These are phyloP conservation scores for Pisolithus thermaeus DNA, from an alignment of 1,284 basidiomycete genomes.

Conservation along the genomic window DNA sequence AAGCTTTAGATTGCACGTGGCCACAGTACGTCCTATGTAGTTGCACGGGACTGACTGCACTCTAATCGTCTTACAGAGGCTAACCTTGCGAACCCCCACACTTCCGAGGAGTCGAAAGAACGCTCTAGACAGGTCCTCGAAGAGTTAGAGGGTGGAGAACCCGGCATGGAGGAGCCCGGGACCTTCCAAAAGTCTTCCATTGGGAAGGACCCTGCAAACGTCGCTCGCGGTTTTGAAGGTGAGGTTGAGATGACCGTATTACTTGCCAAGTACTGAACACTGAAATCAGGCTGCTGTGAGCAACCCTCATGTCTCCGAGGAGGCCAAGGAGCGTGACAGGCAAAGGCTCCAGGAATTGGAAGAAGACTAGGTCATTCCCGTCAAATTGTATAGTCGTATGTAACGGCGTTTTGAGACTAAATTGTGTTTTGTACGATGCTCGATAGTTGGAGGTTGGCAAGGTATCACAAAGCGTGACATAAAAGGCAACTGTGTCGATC, in stretches of 20 bases:
- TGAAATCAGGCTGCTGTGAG: conserved; percentile 23
- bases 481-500: too few species aligned
- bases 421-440: too few species aligned
- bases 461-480: too few species aligned
- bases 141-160: conserved; percentile 22
- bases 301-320: conserved; percentile 39
- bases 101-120: conserved; percentile 46
- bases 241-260: conserved; percentile 7
- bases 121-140: conserved; percentile 42
- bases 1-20: conserved; percentile 11
- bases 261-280: not conserved
- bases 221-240: conserved; percentile 24
- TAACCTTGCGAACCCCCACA: conserved; percentile 40
- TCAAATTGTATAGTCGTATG: not conserved
- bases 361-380: conserved; percentile 9
- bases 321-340: conserved; percentile 31
- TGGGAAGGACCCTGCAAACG: conserved; percentile 18
- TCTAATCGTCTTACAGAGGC: conserved; percentile 21
- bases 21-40: conserved; percentile 8
- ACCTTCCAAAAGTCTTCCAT: conserved; percentile 13
- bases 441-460: too few species aligned
- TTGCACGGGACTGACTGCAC: not conserved
- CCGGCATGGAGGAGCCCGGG: conserved; percentile 12
- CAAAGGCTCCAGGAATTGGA: conserved; percentile 21
- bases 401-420: too few species aligned